These are phyloP conservation scores for Serendipita sp. DNA, from an alignment of 1,284 basidiomycete genomes.

Conservation along the genomic window DNA sequence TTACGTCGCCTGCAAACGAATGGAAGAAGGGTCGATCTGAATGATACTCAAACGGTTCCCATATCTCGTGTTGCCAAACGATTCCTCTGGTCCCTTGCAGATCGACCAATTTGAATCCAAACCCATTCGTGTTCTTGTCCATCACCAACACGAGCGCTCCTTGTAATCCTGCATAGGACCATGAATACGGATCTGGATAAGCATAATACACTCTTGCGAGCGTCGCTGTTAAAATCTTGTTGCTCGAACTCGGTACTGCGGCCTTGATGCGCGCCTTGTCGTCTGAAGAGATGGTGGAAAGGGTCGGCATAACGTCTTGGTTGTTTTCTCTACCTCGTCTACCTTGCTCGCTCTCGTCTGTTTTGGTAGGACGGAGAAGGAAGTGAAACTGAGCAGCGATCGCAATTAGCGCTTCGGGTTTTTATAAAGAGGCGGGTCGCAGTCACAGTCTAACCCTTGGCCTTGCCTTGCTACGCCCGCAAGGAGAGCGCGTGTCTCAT, in stretches of 20 bases:
- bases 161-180: conserved; percentile 76
- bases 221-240: conserved; percentile 66
- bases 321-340: no score
- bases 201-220: conserved; percentile 81
- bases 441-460: no score
- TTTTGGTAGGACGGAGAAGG: not conserved
- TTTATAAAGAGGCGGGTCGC: no score
- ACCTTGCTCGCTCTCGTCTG: not conserved
- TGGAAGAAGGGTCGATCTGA: conserved; percentile 89
- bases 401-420: no score
- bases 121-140: conserved; percentile 44
- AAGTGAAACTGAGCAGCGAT: no score
- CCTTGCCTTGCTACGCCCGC: no score
- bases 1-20: conserved; percentile 82
- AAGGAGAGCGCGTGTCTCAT: no score
- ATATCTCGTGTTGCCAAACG: conserved; percentile 90
- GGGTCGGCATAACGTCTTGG: conserved; percentile 42
- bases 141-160: conserved; percentile 65
- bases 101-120: conserved; percentile 70
- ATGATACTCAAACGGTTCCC: conserved; percentile 71
- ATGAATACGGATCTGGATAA: conserved; percentile 55
- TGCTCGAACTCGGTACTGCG: conserved; percentile 36
- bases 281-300: conserved; percentile 50
- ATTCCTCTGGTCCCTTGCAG: conserved; percentile 70
- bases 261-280: conserved; percentile 69